Evolutionary conservation across 164 flowering plant species (phyloP).

Genomic region (Amborella trichopoda): DNA sequence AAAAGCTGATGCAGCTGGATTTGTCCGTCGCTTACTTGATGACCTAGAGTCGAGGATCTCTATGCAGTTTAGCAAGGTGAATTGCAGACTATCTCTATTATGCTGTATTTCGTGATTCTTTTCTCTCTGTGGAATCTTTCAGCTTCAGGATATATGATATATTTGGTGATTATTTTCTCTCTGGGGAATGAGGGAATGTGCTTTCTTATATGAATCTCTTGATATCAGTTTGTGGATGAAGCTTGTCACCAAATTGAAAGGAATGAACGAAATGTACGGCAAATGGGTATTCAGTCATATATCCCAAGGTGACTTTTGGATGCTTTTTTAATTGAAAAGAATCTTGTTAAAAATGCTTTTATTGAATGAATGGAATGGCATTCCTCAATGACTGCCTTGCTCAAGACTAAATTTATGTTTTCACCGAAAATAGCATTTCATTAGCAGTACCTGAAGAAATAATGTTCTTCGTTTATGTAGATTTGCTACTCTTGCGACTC

Average conservation of each 20-base stretch:
- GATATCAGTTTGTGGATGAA: conserved; percentile 92
- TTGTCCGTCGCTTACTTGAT: conserved; percentile 91
- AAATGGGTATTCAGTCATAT: conserved; percentile 76
- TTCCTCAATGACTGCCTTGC: too few relatives aligned
- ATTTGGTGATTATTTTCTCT: too few relatives aligned
- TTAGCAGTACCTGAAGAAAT: too few relatives aligned
- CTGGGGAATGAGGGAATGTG: too few relatives aligned
- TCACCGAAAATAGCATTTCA: too few relatives aligned
- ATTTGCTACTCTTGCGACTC: conserved; percentile 93
- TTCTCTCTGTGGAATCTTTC: background rate
- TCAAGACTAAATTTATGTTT: too few relatives aligned
- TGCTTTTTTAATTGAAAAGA: too few relatives aligned
- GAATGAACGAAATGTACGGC: conserved; percentile 83
- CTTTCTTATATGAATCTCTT: too few relatives aligned
- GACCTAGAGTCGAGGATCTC: conserved; percentile 88
- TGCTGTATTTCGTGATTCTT: conserved; percentile 3
- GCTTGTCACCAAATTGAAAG: conserved; percentile 97
- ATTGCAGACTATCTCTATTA: conserved; percentile 3
- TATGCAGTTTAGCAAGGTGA: conserved; percentile 59
- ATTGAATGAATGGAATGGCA: too few relatives aligned
- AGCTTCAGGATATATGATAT: too few relatives aligned
- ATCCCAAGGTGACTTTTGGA: conserved; percentile 94
- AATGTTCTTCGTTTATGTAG: conserved; percentile 16
- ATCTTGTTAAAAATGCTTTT: too few relatives aligned
- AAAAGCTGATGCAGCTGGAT: conserved; percentile 99